Conservation (phyloP, 495 filamentous ascomycete genomes). For the Lasiosphaeriaceae sp. region DNA sequence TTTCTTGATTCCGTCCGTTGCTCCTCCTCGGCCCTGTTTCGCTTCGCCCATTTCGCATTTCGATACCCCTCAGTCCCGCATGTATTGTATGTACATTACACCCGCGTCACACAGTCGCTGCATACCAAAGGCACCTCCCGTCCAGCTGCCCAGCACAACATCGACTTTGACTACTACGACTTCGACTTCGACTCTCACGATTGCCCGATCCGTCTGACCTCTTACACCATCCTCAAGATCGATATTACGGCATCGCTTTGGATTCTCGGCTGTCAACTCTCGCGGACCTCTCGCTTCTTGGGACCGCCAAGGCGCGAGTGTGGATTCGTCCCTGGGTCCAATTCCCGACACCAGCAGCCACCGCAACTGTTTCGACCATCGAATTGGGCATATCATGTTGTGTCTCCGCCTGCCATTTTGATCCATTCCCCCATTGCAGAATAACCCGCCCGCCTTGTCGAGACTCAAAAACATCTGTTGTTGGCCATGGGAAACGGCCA, state of each 20-base stretch:
- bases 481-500: conserved; percentile 82
- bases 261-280: neutral
- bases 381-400: conserved; percentile 9
- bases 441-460: conserved; percentile 1
- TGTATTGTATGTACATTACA: no score
- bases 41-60: no score
- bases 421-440: neutral
- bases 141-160: no score
- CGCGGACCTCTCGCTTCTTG: neutral
- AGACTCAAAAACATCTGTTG: neutral
- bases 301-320: conserved; percentile 3
- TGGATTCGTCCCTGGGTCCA: conserved; percentile 4
- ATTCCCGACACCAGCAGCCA: conserved; percentile 5
- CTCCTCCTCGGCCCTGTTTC: neutral
- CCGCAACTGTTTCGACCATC: conserved; percentile 6
- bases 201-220: no score
- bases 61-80: conserved; percentile 14
- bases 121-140: no score
- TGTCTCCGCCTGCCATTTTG: conserved; percentile 6
- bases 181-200: no score
- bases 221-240: no score
- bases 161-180: no score
- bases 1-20: neutral
- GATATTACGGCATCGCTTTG: no score
- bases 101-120: no score